Evolutionary conservation across 2,329 filamentous ascomycete genomes (phyloP), one percentile per base, ranked within the genome.

Genomic region (Coniella lustricola): DNA sequence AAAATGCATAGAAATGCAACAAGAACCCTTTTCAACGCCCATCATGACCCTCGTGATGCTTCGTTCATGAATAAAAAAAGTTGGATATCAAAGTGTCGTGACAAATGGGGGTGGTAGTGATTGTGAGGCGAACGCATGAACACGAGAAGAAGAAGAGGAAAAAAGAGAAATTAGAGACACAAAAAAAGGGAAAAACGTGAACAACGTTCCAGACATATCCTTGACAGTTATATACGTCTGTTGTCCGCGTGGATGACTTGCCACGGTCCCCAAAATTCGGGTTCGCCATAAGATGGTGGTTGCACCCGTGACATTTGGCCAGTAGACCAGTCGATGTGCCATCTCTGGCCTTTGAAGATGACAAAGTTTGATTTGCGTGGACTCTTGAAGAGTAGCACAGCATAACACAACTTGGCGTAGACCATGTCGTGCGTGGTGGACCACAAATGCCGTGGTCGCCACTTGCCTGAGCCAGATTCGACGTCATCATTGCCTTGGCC

Each of bases 331-430:
- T 81, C 77, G 37, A 81, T 75, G 51, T 72, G 71, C 75, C 76
- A 81, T 57, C 76, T 70, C 59, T 75, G 78, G 36, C 76, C 77
- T 53, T 74, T 71, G 61, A 68, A 68, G 57, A 81, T 72, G 49
- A 81, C 71, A 55, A 76, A 76, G 57, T 78, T 76, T 52, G 71
- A 76, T 60, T 81, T 80, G 45, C 77, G 67, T 20, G 78, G 78
- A 50, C 73, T 76, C 49, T 74, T 69, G 60, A 75, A 77, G 20
- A 79, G 67, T 9, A 81, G 64, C 43, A 78, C 74, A n/a, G 74
- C 73, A 60, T 79, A 79, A 62, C 77, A 81, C 9, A 79, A 67
- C 60, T 76, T 78, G 44, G 77, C 77, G 51, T 81, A 81, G 22
- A 79, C 64, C 62, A 79, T 68, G 56, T 81, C 77, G 61, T 81